Evolutionary conservation across 495 filamentous ascomycete species (phyloP), one percentile per base, ranked within the genome.

Genomic region (Annulohypoxylon stygium): DNA sequence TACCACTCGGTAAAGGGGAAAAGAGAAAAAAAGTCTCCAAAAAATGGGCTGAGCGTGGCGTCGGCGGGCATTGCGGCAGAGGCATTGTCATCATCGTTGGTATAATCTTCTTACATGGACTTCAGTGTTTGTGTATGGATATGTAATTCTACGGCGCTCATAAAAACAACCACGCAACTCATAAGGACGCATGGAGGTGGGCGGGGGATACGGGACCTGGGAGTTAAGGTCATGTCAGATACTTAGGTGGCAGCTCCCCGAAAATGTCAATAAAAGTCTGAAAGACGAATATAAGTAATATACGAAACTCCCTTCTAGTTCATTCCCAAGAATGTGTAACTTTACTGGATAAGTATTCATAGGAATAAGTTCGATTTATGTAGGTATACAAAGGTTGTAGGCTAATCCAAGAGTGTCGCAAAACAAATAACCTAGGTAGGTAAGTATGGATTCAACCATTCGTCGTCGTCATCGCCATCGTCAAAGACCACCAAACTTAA

Each of bases 21-120:
- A 43, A 10, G 12, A 59, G 51, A 41, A 61, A 68, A n/a, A 39
- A 25, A 59, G 1, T 12, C 2, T 2, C 11, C 14, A 47, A 41
- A 67, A 62, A 62, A 64, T 45, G 20, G 36, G 68, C 55, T 47
- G 70, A 69, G 71, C 68, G 70, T 58, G 65, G 65, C 58, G 69
- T 75, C 67, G 57, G 65, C 62, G 48, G 65, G 45, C 62, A 68
- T 39, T 61, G 26, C 11, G 50, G 48, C 54, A 37, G 23, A 57
- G 36, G 36, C 51, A 65, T 65, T 23, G 57, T 43, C 37, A 60
- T 57, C 55, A 47, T 45, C 34, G 54, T 50, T 60, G 16, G 34
- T 39, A 62, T 55, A 69, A 33, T 47, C 25, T 37, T 11, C 33
- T 18, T 54, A 33, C 61, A 5, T 57, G n/a, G 30, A 6, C 47